Evolutionary conservation across 257 asterid species (phyloP), one percentile per base, ranked within the genome.

Genomic region (Paulownia fortunei): DNA sequence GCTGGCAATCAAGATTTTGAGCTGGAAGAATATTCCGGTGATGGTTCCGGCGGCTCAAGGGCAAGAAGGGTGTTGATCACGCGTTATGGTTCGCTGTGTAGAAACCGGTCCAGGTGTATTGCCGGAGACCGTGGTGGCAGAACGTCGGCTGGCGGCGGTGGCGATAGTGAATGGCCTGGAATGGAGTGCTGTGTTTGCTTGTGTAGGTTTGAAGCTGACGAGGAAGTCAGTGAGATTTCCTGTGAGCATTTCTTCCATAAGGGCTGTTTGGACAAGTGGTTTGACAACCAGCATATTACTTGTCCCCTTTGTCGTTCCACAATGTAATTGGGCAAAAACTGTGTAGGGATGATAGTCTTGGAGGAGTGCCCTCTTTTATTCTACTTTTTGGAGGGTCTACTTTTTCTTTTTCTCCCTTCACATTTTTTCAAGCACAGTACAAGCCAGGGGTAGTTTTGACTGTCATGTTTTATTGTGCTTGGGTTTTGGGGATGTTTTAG

Each of bases 191-290:
- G 89, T 15, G 96, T 92, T 23, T 91, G 97, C 72, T 76, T 91
- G 56, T 84, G 85, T 76, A 41, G 84, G 37, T 89, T 87, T 66
- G 84, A 87, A 37, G 87, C 39, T 0, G 85, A 87, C 0, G 90
- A 87, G 78, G 88, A 88, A 73, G 91, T 87, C 64, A 86, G 92
- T 56, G 91, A 88, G 83, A 87, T 91, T 63, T 87, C 90, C 74
- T 91, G 97, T 80, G 84, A 87, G 80, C 95, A 91, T 84, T 86
- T 91, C 81, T 91, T 91, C 73, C 95, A 91, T 34, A 88, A 74
- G 61, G 81, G 76, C 0, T 91, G 97, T 83, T 81, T 89, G 80
- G 92, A 83, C 10, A 88, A 82, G 72, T 89, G 95, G 97, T 87
- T 91, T 41, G 77, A 82, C 5, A 83, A 83, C 15, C 92, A 84